Conservation (phyloP, 2,329 filamentous ascomycete species). For the Aspergillus proliferans region DNA sequence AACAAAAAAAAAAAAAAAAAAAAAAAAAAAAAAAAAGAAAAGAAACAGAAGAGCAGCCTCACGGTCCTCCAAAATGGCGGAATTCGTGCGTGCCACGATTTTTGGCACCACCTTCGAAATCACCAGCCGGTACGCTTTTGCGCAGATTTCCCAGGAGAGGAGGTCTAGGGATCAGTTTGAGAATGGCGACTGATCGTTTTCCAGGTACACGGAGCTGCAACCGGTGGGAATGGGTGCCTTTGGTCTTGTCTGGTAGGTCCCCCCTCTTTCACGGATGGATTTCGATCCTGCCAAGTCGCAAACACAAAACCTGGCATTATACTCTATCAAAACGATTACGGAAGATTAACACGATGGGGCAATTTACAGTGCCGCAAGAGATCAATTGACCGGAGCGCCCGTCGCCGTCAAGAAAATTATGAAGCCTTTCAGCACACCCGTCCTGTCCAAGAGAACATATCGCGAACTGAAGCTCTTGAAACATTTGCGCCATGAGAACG, state of each 20-base stretch:
- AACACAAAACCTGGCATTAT: no score
- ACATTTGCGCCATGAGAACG: constrained; percentile 94
- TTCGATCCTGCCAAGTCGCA: constrained; percentile 1
- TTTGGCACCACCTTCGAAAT: constrained; percentile 99
- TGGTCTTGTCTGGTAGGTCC: constrained; percentile 83
- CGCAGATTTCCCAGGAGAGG: background rate
- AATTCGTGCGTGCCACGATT: constrained; percentile 98
- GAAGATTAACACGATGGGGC: background rate
- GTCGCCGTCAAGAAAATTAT: constrained; percentile 99
- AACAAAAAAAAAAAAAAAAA: no score
- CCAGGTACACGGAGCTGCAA: constrained; percentile 93
- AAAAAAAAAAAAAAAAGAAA: background rate
- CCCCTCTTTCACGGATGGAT: constrained; percentile 1
- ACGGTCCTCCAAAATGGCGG: constrained; percentile 66
- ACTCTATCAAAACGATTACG: background rate
- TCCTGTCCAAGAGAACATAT: constrained; percentile 95
- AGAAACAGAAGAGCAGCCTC: background rate
- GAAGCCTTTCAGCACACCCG: constrained; percentile 99
- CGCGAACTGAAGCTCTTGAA: constrained; percentile 95
- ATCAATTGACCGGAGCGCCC: constrained; percentile 93
- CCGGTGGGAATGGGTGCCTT: constrained; percentile 99
- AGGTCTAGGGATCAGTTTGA: background rate
- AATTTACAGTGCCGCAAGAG: constrained; percentile 73
- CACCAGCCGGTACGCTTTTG: constrained; percentile 71
- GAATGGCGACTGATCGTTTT: constrained; percentile 3